Evolutionary conservation across 2,329 filamentous ascomycete genomes (phyloP), one percentile per base, ranked within the genome.

Genomic region (Coniella vitis): DNA sequence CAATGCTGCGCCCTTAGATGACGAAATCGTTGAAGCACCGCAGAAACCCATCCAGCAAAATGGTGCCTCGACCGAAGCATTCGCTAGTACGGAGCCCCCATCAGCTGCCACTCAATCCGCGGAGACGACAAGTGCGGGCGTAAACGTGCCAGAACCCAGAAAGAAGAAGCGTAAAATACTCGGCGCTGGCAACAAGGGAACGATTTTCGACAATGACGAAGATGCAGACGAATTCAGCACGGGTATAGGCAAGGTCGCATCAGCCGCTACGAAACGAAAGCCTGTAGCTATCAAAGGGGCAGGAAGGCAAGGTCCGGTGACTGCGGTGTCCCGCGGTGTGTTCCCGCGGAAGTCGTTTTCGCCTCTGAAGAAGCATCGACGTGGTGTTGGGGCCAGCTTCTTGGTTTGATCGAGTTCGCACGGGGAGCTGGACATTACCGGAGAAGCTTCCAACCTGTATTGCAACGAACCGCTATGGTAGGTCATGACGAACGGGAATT

Each of bases 151-250:
- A 25, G 69, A 74, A 55, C 69, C 65, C 7, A 78, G 73, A 64
- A 83, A 79, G 62, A 88, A 84, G 73, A 90, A 85, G 71, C 79
- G 85, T 54, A 90, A 88, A 65, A 68, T 88, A 4, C 71, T 87
- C 1, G 81, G 83, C 4, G 69, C 67, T 19, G 73, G 75, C 19
- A 79, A 76, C 41, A 79, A 81, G 55, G 86, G 80, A 10, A 86
- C 81, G 3, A 62, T 93, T 5, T 88, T 91, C 57, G 83, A 86
- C 51, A 47, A 53, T 37, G 83, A 85, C 8, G 83, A 83, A 4
- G 84, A 86, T 8, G 75, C 72, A 4, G 79, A 65, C 10, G 78
- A 78, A 52, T 68, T 61, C 22, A 60, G 59, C 22, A 57, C 59
- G 19, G 48, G 53, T 3, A 54, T 49, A 7, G 41, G 45, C 7